A percentile compares a stretch with the other conserved stretches of the same genome.
Conservation (phyloP, 164 flowering plant genomes). For the Umbellularia californica region DNA sequence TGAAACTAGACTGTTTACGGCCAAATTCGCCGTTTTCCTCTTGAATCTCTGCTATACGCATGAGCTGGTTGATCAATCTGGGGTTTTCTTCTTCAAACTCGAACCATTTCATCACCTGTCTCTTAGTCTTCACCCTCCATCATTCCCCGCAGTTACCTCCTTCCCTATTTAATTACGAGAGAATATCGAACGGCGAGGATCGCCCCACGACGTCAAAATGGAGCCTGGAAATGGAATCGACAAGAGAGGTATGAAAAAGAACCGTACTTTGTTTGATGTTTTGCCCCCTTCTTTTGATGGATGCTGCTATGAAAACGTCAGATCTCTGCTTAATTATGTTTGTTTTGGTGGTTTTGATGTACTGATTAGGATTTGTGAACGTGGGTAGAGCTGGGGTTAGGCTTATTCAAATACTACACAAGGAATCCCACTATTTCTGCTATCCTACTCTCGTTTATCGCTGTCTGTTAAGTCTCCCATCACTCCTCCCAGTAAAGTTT, state of each 20-base stretch:
- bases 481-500: too few species aligned
- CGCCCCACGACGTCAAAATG: constrained; percentile 13
- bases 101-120: constrained; percentile 55
- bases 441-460: too few species aligned
- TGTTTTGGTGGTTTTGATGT: background rate
- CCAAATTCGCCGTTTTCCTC: background rate
- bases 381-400: too few species aligned
- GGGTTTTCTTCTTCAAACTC: constrained; percentile 46
- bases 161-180: constrained; percentile 7
- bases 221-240: constrained; percentile 26
- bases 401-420: too few species aligned
- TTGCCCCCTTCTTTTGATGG: background rate
- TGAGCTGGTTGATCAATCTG: constrained; percentile 72
- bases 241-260: constrained; percentile 20
- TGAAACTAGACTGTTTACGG: constrained; percentile 24
- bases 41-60: constrained; percentile 30
- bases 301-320: background rate
- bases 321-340: background rate
- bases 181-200: background rate
- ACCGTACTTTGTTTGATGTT: background rate
- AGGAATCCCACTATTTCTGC: too few species aligned
- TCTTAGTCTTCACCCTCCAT: constrained; percentile 54
- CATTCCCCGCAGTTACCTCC: constrained; percentile 52
- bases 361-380: too few species aligned
- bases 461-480: too few species aligned